Base-by-base conservation (phyloP, 2,329 filamentous ascomycete genomes). In the Septoria linicola region DNA sequence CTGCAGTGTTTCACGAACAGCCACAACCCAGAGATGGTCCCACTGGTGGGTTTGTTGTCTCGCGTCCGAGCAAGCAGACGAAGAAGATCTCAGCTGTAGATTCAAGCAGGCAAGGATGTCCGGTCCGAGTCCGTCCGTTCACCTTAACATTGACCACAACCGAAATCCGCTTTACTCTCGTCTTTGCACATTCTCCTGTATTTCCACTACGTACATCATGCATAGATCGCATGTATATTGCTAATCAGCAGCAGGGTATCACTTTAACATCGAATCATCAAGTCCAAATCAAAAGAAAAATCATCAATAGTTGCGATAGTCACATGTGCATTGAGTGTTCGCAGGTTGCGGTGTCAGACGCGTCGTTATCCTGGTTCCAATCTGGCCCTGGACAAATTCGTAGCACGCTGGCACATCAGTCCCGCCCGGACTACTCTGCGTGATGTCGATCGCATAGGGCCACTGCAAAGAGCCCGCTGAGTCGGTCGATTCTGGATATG, bases 371-470 rank as follows among this genome's bases (percentile, higher is more conserved):
- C 64, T 55, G 7, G 68, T 62, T 8, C 71, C 73, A 1, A 66
- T 41, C 20, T 51, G 51, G 1, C 73, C 72, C 57, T 73, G 68
- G 2, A 59, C 60, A 21, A 63, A 68, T 51, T 70, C 70, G 57
- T 73, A 74, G 65, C 84, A 87, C 16, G 74, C 72, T 1, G 83
- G 83, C 2, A 78, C 72, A 5, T 73, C 73, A 2, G 68, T 31
- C 2, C 76, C 78, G 8, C 76, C 73, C 1, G 61, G 66, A 55
- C 79, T 76, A 21, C 71, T 65, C 66, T 84, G 77, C 47, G 73
- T 70, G 32, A 85, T 69, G 42, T 80, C 76, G 1, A 83, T 76
- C 14, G 80, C 77, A 50, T 76, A 83, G 0, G 81, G 80, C 82
- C 82, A 86, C 1, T 68, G 59, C 7, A 49, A 25, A 25, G 49